Conservation (phyloP, 2,329 filamentous ascomycete genomes). For the Sporothrix euskadiensis region DNA sequence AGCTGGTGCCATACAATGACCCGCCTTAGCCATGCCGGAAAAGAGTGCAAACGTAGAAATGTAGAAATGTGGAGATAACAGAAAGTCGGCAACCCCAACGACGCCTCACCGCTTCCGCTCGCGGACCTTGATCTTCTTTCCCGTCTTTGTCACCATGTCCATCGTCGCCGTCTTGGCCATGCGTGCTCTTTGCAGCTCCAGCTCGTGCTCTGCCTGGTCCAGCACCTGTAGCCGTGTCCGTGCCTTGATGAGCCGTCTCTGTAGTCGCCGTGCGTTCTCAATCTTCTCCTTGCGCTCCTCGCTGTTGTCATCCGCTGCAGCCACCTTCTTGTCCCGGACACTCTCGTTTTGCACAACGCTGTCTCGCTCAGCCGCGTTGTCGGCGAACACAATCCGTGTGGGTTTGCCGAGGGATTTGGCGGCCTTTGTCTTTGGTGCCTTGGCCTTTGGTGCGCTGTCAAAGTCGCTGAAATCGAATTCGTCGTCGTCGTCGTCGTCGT, state of each 20-base stretch:
- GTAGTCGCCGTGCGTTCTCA: constrained; percentile 50
- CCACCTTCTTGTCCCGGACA: constrained; percentile 35
- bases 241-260: constrained; percentile 51
- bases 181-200: constrained; percentile 60
- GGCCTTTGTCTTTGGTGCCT: constrained; percentile 29
- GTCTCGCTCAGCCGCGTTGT: constrained; percentile 44
- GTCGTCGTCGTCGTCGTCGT: constrained; percentile 40
- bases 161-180: constrained; percentile 67
- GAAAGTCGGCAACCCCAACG: background rate
- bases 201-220: constrained; percentile 55
- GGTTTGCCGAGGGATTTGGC: constrained; percentile 13
- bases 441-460: constrained; percentile 26
- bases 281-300: constrained; percentile 36
- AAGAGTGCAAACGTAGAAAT: background rate
- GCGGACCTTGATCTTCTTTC: constrained; percentile 63
- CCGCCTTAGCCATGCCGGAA: background rate
- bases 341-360: constrained; percentile 39
- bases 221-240: constrained; percentile 57
- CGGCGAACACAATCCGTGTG: constrained; percentile 57
- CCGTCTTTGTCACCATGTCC: constrained; percentile 59
- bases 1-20: background rate
- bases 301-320: constrained; percentile 41
- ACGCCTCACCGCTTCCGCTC: constrained; percentile 58
- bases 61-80: background rate
- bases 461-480: constrained; percentile 29